phyloP scores from a whole-genome alignment of 495 filamentous ascomycete genomes.

The Daldinia grandis region DNA sequence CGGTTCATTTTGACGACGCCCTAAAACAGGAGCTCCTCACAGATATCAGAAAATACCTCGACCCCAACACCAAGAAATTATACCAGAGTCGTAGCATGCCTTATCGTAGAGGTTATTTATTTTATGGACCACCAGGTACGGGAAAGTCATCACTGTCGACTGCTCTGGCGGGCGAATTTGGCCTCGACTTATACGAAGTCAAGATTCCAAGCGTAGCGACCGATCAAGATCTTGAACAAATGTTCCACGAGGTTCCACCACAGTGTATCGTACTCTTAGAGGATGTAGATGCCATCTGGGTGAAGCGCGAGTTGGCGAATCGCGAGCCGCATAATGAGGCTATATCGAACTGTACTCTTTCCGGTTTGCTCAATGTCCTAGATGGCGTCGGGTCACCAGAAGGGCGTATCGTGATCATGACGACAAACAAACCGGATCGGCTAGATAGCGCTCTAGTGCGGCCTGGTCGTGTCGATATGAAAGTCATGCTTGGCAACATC shows the following conservation, averaged over 20 bases:
- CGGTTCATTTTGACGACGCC: slow-evolving; percentile 58
- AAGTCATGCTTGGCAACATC: slow-evolving; percentile 65
- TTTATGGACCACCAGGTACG: slow-evolving; percentile 72
- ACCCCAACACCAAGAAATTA: slow-evolving; percentile 72
- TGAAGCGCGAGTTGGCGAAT: slow-evolving; percentile 48
- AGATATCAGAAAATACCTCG: slow-evolving; percentile 84
- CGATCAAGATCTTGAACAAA: slow-evolving; percentile 59
- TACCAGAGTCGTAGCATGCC: slow-evolving; percentile 75
- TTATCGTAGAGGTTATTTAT: slow-evolving; percentile 69
- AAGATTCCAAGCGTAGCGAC: slow-evolving; percentile 61
- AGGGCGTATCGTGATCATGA: slow-evolving; percentile 79
- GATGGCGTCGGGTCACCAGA: slow-evolving; percentile 76
- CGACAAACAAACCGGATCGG: slow-evolving; percentile 72
- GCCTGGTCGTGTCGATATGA: slow-evolving; percentile 74
- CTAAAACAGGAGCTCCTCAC: slow-evolving; percentile 72
- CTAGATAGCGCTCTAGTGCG: slow-evolving; percentile 74
- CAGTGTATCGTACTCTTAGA: slow-evolving; percentile 73
- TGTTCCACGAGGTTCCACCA: slow-evolving; percentile 66
- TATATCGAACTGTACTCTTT: slow-evolving; percentile 59
- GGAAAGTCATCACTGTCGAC: slow-evolving; percentile 71
- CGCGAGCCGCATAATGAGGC: slow-evolving; percentile 41
- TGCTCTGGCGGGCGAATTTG: slow-evolving; percentile 70
- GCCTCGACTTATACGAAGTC: slow-evolving; percentile 70
- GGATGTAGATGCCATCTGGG: slow-evolving; percentile 71
- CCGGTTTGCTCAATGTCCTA: slow-evolving; percentile 74